Evolutionary conservation across 129 eudicot species (phyloP), one percentile per base, ranked within the genome.

Genomic region (Lonicera japonica): DNA sequence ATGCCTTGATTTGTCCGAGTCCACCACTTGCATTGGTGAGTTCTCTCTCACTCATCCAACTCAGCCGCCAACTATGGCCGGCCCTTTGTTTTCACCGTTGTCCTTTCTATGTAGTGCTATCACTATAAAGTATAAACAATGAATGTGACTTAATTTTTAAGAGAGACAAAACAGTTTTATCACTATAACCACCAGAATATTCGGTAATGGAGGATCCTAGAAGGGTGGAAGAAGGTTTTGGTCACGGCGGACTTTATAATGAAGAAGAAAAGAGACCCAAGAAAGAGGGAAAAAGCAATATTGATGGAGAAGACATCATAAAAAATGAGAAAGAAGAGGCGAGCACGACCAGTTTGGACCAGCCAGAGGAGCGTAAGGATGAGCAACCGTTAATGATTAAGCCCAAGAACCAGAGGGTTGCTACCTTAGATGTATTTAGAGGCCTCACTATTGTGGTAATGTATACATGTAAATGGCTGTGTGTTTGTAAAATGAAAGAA

Each of bases 391-490:
- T 6, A 54, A 9, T 45, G 6, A 16, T 2, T 0, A 70, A 66
- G 48, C 85, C 70, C 0, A 62, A 71, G 78, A 75, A n/a, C 54
- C 75, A 80, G 59, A 66, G 85, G 72, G 67, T 75, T 71, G 85
- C 85, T 4, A 70, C 85, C 38, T 68, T 80, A 22, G 85, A 80
- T 52, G 81, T 72, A 53, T 80, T 80, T 52, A 75, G 85, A 71
- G 85, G 85, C 29, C 81, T 80, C 41, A 73, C 85, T 0, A 63
- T 80, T 55, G 85, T 75, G 81, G 85, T 75, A 71, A 17, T 29
- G 8, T 23, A 46, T 25, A 23, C 6, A 1, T 15, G 15, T n/a
- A n/a, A n/a, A n/a, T n/a, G n/a, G n/a, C n/a, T n/a, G n/a, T n/a
- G 14, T 45, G 6, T 29, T 29, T 29, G 6, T 1, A 29, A 29